phyloP scores from a whole-genome alignment of 352 stramenopile genomes.

The Phytophthora fragariae region DNA sequence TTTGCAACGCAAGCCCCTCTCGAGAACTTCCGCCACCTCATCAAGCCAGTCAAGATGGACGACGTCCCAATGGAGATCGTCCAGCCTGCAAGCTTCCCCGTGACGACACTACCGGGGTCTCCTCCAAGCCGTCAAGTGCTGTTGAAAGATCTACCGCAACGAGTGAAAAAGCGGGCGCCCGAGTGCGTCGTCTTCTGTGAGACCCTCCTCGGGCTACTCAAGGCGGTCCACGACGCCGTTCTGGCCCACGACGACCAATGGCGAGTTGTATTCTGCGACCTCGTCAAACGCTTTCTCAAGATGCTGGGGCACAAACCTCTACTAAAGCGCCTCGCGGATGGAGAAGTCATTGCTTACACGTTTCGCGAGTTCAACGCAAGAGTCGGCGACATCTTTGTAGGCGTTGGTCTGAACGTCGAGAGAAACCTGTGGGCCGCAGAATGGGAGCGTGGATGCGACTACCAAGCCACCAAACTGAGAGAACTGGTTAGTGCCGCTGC shows the following conservation, averaged over 20 bases:
- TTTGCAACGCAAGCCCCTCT: neutral
- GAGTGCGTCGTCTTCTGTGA: constrained; percentile 9
- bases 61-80: constrained; percentile 6
- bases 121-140: constrained; percentile 5
- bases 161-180: neutral
- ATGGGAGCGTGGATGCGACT: neutral
- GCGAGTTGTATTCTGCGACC: neutral
- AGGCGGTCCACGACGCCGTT: constrained; percentile 2
- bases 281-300: constrained; percentile 13
- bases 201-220: neutral
- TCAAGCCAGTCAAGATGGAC: constrained; percentile 1
- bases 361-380: constrained; percentile 9
- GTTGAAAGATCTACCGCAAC: neutral
- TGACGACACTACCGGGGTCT: constrained; percentile 9
- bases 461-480: constrained; percentile 8
- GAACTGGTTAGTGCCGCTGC: neutral
- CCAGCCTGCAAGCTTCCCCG: neutral
- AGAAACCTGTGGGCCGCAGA: constrained; percentile 4
- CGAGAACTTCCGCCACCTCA: neutral
- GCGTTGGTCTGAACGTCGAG: neutral
- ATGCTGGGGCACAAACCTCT: constrained; percentile 13
- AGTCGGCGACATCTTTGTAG: constrained; percentile 10
- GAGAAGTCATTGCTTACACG: constrained; percentile 7
- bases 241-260: constrained; percentile 3
- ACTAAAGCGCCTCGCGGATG: constrained; percentile 23